Evolutionary conservation across 495 filamentous ascomycete species (phyloP).

Genomic region (Hyaloscypha finlandica): DNA sequence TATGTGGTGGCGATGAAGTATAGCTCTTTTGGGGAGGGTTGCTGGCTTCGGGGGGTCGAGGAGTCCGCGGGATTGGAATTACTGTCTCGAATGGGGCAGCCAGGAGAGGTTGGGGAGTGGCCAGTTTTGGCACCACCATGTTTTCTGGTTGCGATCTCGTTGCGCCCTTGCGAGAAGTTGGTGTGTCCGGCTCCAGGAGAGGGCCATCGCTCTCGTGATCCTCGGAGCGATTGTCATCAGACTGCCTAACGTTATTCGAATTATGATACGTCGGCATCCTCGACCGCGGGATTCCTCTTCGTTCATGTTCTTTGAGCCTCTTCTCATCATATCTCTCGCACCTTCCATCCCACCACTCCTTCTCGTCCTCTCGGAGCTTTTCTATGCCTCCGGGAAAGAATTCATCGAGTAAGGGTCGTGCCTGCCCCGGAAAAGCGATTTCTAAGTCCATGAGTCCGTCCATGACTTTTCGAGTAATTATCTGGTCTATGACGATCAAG

Average conservation of each 20-base stretch:
- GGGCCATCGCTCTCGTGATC: not conserved
- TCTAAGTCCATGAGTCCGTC: slow-evolving; percentile 16
- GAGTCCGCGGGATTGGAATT: not conserved
- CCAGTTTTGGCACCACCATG: not conserved
- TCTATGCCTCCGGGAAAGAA: slow-evolving; percentile 11
- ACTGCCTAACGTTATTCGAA: not conserved
- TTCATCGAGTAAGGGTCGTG: not conserved
- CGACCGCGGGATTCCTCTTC: not conserved
- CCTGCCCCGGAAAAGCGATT: not conserved
- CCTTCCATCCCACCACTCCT: slow-evolving; percentile 1
- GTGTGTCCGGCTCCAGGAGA: not conserved
- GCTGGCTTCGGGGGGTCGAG: not conserved
- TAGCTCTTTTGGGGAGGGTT: not conserved
- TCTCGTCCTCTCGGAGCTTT: not conserved
- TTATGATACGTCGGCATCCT: not conserved
- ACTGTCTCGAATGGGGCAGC: not conserved
- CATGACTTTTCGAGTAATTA: slow-evolving; percentile 7
- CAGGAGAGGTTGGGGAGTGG: not conserved
- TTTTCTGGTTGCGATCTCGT: not conserved
- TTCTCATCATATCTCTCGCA: not conserved
- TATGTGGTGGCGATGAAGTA: not conserved
- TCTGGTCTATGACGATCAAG: not conserved
- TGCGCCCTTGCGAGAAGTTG: not conserved
- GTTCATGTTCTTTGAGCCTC: not conserved
- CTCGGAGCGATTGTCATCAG: not conserved